Conservation (phyloP, 768 basidiomycete species). For the Pisolithus marmoratus region DNA sequence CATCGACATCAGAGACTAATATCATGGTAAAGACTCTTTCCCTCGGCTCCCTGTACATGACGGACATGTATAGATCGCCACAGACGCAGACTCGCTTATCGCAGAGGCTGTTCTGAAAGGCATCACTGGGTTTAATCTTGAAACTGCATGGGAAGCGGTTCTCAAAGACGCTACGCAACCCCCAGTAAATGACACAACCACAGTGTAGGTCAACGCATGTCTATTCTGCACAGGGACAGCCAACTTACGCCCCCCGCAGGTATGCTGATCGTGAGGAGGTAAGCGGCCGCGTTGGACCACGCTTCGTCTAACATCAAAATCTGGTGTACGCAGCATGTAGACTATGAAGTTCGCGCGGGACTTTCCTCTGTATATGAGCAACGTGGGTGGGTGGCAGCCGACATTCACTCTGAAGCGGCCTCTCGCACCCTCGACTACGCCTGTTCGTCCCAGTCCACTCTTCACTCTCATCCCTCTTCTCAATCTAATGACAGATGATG, state of each 20-base stretch:
- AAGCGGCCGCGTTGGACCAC: constrained; percentile 4
- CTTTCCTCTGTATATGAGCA: constrained; percentile 61
- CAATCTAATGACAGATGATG: constrained; percentile 52
- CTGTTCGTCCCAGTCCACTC: constrained; percentile 40
- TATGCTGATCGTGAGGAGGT: constrained; percentile 74
- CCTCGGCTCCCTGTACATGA: neutral
- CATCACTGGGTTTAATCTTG: constrained; percentile 54
- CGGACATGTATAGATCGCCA: constrained; percentile 48
- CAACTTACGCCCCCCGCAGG: constrained; percentile 25
- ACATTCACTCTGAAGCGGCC: constrained; percentile 73
- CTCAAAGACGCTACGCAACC: constrained; percentile 67
- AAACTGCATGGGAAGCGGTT: constrained; percentile 67
- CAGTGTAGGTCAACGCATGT: constrained; percentile 34
- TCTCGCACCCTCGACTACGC: constrained; percentile 77
- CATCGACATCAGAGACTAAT: constrained; percentile 52
- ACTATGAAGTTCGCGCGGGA: constrained; percentile 79
- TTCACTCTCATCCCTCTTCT: neutral
- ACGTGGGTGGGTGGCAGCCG: constrained; percentile 73
- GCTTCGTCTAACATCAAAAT: neutral
- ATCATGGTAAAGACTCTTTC: constrained; percentile 53
- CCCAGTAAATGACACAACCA: constrained; percentile 49
- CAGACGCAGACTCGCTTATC: constrained; percentile 74
- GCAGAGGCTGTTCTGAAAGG: constrained; percentile 69
- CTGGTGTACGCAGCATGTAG: constrained; percentile 44
- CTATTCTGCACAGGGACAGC: neutral